A percentile compares a stretch with the other conserved stretches of the same genome.
These are phyloP conservation scores for Phascolomyces articulosus DNA, from an alignment of 371 early-diverging fungal genomes.

Conservation along the genomic window DNA sequence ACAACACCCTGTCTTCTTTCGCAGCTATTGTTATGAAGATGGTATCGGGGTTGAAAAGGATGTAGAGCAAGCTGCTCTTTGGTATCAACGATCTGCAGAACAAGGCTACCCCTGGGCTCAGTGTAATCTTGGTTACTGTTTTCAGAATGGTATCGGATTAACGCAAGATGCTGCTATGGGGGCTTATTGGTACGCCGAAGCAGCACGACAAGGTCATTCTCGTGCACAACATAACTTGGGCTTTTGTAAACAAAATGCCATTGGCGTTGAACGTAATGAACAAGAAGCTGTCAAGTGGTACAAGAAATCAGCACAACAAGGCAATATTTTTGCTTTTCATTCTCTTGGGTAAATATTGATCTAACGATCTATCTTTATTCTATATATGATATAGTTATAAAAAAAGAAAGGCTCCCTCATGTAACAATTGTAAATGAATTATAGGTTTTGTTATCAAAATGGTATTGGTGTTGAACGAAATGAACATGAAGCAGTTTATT, in stretches of 20 bases:
- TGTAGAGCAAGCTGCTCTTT: constrained; percentile 42
- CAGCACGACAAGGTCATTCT: constrained; percentile 82
- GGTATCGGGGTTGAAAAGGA: constrained; percentile 69
- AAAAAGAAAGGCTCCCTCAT: not conserved
- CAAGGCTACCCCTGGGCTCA: constrained; percentile 62
- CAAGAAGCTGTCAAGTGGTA: constrained; percentile 73
- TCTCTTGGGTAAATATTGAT: constrained; percentile 69
- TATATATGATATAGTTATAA: too few relatives aligned
- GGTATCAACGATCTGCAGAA: constrained; percentile 74
- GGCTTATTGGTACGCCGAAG: constrained; percentile 80
- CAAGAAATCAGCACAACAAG: constrained; percentile 70
- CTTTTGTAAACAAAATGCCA: constrained; percentile 82
- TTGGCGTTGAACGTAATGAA: constrained; percentile 67
- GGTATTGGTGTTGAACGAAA: constrained; percentile 70
- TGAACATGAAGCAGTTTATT: constrained; percentile 66
- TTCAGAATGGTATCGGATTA: constrained; percentile 85
- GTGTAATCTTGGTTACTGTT: constrained; percentile 84
- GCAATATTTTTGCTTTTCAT: constrained; percentile 78
- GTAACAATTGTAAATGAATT: too few relatives aligned
- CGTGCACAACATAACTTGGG: constrained; percentile 87
- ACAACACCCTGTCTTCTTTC: too few relatives aligned
- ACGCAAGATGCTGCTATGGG: constrained; percentile 61
- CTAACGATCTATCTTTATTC: too few relatives aligned
- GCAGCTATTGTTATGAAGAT: constrained; percentile 70
- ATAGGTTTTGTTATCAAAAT: constrained; percentile 80